Percentiles rank a stretch among this genome's conserved stretches.
phyloP scores from a whole-genome alignment of 768 basidiomycete species.

The Hortiboletus flavorubellus region DNA sequence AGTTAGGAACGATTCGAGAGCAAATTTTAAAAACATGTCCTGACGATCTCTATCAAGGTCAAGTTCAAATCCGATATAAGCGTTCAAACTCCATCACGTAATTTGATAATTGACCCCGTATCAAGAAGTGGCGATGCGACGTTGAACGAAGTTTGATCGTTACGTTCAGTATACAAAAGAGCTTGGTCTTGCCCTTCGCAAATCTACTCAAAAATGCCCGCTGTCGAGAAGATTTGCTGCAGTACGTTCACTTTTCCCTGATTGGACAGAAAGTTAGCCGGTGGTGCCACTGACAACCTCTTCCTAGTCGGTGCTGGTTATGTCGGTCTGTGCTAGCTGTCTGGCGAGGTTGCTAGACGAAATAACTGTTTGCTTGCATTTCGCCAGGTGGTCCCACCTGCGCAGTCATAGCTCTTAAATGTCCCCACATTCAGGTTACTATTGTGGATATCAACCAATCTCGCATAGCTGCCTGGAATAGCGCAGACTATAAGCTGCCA shows the following conservation, averaged over 20 bases:
- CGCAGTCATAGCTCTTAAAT: conserved; percentile 91
- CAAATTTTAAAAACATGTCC: background rate
- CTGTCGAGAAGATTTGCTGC: conserved; percentile 83
- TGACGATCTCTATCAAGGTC: no score
- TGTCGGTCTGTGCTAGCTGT: conserved; percentile 60
- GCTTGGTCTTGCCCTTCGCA: no score
- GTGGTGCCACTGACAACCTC: conserved; percentile 5
- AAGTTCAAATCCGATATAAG: background rate
- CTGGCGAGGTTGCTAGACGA: background rate
- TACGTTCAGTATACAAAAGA: background rate
- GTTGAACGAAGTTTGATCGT: background rate
- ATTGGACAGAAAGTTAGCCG: background rate
- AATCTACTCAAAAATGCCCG: conserved; percentile 29
- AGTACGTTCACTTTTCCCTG: conserved; percentile 49
- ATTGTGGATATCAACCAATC: conserved; percentile 97
- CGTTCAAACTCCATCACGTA: no score
- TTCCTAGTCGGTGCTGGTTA: conserved; percentile 82
- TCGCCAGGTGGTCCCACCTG: conserved; percentile 86
- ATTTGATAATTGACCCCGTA: background rate
- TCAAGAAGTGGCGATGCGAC: background rate
- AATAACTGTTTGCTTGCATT: conserved; percentile 15
- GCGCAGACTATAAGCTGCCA: conserved; percentile 75
- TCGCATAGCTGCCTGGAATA: conserved; percentile 97
- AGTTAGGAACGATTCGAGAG: background rate
- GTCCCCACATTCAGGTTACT: conserved; percentile 90